Conservation (phyloP, 1,139 yeast species). For the Suhomyces terraborum region DNA sequence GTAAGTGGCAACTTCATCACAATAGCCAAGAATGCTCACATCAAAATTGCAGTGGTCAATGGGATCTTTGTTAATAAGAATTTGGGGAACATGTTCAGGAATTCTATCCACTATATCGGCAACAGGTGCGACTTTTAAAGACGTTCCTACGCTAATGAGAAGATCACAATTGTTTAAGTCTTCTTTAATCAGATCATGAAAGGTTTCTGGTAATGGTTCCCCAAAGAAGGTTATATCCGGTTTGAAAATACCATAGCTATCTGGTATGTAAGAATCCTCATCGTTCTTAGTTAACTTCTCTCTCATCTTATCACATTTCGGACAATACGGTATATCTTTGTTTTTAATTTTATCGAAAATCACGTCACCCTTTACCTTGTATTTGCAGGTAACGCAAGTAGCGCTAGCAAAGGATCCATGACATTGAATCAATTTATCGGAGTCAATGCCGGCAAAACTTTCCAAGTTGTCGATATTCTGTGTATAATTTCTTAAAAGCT, state of each 20-base stretch:
- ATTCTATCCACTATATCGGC: constrained; percentile 71
- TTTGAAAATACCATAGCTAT: constrained; percentile 82
- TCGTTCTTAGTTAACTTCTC: constrained; percentile 38
- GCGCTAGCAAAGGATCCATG: constrained; percentile 97
- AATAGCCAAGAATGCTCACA: constrained; percentile 74
- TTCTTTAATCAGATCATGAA: constrained; percentile 60
- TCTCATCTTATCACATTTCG: constrained; percentile 52
- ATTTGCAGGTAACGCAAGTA: constrained; percentile 79
- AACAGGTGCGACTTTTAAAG: constrained; percentile 93
- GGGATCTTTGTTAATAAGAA: constrained; percentile 78
- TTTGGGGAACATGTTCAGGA: constrained; percentile 74
- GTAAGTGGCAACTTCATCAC: constrained; percentile 83
- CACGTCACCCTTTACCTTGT: constrained; percentile 65
- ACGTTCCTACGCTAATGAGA: constrained; percentile 86
- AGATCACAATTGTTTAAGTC: constrained; percentile 71
- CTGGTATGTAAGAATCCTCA: constrained; percentile 32
- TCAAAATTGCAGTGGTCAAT: constrained; percentile 72
- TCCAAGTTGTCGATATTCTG: constrained; percentile 95
- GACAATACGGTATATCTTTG: constrained; percentile 71
- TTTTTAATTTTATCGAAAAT: constrained; percentile 63
- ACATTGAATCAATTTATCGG: constrained; percentile 81
- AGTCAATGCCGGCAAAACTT: constrained; percentile 72
- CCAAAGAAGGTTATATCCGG: constrained; percentile 97
- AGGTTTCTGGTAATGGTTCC: constrained; percentile 75
- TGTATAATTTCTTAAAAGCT: constrained; percentile 83